Evolutionary conservation across 2,329 filamentous ascomycete species (phyloP), one percentile per base, ranked within the genome.

Genomic region (Microsporum canis): DNA sequence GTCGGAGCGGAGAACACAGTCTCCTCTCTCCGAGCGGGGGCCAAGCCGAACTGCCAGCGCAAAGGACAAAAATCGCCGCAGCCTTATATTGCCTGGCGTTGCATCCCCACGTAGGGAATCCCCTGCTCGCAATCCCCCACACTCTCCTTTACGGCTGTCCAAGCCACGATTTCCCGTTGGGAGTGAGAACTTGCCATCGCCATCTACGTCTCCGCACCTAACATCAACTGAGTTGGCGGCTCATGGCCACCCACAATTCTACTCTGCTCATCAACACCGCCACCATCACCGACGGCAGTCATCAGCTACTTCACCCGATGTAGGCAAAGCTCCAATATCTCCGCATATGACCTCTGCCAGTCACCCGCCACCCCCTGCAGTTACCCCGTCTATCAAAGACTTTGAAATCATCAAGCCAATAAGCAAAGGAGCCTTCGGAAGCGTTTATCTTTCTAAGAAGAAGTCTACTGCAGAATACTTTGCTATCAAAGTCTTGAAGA

Each of bases 381-480:
- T 92, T 1, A 89, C 94, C 2, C 91, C 92, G 5, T 99, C 95
- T 0, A 99, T 99, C 77, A 97, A 97, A 69, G 94, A 99, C 70
- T 99, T 99, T 68, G 94, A 99, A 72, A 96, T 99, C 67, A 96
- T 99, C 77, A 99, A 99, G 71, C 94, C 94, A 4, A 99, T 99
- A 75, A 99, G 94, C 76, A 97, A 96, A 75, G 94, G 94, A 57
- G 94, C 94, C 3, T 99, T 99, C 73, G 94, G 94, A 3, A 97
- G 94, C 71, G 94, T 99, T 5, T 99, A 99, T 71, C 77, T 99
- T 36, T 92, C 94, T 0, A 99, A 97, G 77, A 99, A 99, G 80
- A 97, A 96, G 74, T 94, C 90, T 0, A 99, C 95, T 0, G 92
- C 91, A 53, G 94, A 99, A 70, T 99, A 99, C 73, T 99, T 92